Evolutionary conservation across 768 basidiomycete species (phyloP), one percentile per base, ranked within the genome.

Genomic region (Rhodotorula diobovata): DNA sequence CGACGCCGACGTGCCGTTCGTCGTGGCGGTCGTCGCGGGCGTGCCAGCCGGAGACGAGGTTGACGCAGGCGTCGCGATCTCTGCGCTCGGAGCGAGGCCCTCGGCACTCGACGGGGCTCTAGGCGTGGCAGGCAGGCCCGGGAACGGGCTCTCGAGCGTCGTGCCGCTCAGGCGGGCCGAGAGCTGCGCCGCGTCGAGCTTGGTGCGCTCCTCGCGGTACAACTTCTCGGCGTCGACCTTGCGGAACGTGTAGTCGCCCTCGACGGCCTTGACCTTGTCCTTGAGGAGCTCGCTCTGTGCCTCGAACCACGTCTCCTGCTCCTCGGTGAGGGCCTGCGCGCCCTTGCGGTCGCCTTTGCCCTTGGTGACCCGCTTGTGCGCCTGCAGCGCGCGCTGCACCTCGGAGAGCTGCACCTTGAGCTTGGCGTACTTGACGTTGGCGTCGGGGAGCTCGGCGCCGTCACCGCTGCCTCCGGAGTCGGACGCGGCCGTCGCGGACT

Each of bases 181-280:
- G 48, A 78, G 74, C 58, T 75, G 78, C 37, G 72, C 68, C n/a
- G 76, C 75, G 39, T 87, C 84, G 32, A 80, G 81, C 73, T 85
- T 85, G 54, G 84, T 80, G 39, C 85, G 85, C 77, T 87, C 85
- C 28, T 81, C 79, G 39, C 79, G 82, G 79, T 87, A 90, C 34
- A 83, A 78, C 10, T 80, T 82, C 75, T 88, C 84, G 16, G 89
- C 90, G 70, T 89, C 87, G 65, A 81, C 82, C 75, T 86, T 83
- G 66, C 89, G 84, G 77, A 93, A 92, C 66, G 90, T 85, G 74
- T 90, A 90, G 78, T 88, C 83, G 34, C 82, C 81, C 76, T 84
- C 84, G 35, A 87, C 78, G 34, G 77, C 79, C 55, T 68, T 75
- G 66, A 75, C 63, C 63, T 72, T 72, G 41, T 56, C 56, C 58